A percentile compares a stretch with the other conserved stretches of the same genome.
These are phyloP conservation scores for Toxoplasma gondii DNA, from an alignment of 169 alveolate genomes.

Conservation along the genomic window DNA sequence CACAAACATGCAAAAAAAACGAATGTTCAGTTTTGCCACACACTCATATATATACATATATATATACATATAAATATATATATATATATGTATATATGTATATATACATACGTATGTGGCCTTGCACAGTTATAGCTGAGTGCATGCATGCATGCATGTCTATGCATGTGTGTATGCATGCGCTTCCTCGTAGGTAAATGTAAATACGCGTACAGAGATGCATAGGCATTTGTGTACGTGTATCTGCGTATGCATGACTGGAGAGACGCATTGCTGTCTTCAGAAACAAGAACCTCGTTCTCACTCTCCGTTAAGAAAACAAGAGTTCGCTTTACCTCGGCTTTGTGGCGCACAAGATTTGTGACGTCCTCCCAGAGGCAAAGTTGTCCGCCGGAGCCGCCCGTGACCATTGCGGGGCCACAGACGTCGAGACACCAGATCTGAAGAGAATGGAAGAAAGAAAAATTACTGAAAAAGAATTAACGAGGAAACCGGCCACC, in stretches of 20 bases:
- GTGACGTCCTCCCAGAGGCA: not conserved
- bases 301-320: no score
- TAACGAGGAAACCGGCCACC: not conserved
- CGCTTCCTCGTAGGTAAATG: not conserved
- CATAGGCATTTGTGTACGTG: no score
- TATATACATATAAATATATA: not conserved
- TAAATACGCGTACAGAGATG: not conserved
- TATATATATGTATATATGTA: not conserved
- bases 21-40: no score
- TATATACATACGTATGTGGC: not conserved
- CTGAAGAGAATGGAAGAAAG: not conserved
- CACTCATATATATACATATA: no score
- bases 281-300: no score
- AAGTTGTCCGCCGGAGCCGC: not conserved
- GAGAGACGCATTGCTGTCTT: no score
- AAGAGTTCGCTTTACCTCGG: not conserved
- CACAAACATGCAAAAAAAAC: not conserved
- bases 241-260: no score
- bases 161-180: not conserved
- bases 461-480: not conserved
- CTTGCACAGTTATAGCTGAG: no score
- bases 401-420: not conserved
- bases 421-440: constrained; percentile 22
- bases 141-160: no score
- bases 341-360: not conserved